Base-by-base conservation (phyloP, 106 monocot genomes). In the Gastrodia elata region DNA sequence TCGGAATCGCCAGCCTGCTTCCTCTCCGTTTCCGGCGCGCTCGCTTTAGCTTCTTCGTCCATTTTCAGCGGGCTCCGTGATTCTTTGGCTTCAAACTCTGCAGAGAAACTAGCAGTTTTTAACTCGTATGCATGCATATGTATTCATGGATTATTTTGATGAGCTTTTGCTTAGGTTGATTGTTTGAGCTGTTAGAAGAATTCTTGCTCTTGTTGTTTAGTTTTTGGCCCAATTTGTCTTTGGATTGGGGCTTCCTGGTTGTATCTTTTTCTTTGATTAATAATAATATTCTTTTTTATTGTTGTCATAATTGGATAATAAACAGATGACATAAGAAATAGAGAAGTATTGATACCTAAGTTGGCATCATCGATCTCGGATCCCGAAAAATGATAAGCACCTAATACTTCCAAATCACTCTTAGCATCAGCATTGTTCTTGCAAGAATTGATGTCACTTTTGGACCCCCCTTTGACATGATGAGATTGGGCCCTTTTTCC, bases 351-450 rank as follows among this genome's bases (percentile, higher is more conserved):
- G 6, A 26, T 83, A 96, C 95, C 92, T 74, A 88, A 80, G 30
- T 75, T 75, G 16, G 39, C 84, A 75, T 89, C 82, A 61, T 88
- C 80, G 46, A 82, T 70, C 64, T 87, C 85, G 9, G 77, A 74
- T 10, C 58, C 73, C 64, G 80, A 78, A 41, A 69, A 72, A 43
- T 71, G 74, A 27, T 72, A 84, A 56, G 24, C 73, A 75, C 80
- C 71, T 55, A 74, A 72, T 58, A 68, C 72, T 55, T 77, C 75
- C 35, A 77, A 83, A 81, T 79, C 73, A 27, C 15, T 36, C 32
- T 32, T 43, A 28, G 56, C 67, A 39, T 80, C 42, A 0, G 27
- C 61, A 26, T 78, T 69, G 42, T 8, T 58, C 5, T n/a, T 65
- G 41, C 61, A 71, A 38, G 35, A 58, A 46, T 69, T 18, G 26